phyloP scores from a whole-genome alignment of 352 stramenopile species.

The Globisporangium uncinulatum region DNA sequence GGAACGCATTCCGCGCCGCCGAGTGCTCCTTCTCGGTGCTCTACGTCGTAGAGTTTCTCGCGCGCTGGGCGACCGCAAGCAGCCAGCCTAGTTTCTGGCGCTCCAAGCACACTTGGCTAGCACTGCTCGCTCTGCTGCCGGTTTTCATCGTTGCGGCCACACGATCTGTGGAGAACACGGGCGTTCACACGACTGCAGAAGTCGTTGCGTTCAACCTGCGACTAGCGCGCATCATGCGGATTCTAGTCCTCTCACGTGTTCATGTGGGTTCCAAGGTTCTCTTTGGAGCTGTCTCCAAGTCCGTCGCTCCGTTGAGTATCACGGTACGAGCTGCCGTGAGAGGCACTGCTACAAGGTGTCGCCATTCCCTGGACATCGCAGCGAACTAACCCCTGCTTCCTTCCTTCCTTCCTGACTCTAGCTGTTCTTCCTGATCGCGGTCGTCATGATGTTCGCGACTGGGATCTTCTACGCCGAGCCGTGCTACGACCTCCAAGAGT shows the following conservation, averaged over 20 bases:
- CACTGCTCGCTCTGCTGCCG: constrained; percentile 25
- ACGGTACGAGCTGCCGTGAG: constrained; percentile 19
- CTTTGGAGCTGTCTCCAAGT: constrained; percentile 23
- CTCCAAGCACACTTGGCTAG: constrained; percentile 23
- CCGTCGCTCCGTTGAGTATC: constrained; percentile 38
- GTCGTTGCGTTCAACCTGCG: constrained; percentile 17
- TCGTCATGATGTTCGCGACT: constrained; percentile 53
- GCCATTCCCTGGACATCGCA: too few relatives aligned
- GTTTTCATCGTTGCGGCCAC: constrained; percentile 23
- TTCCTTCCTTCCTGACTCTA: background rate
- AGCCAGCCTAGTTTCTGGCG: constrained; percentile 29
- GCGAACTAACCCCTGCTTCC: background rate
- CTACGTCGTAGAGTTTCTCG: constrained; percentile 39
- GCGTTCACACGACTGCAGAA: background rate
- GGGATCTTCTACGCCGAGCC: constrained; percentile 50
- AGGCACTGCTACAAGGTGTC: background rate
- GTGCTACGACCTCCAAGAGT: constrained; percentile 43
- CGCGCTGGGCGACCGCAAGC: constrained; percentile 19
- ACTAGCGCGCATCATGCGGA: constrained; percentile 28
- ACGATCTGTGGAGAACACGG: background rate
- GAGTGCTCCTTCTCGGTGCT: constrained; percentile 33
- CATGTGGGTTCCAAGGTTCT: constrained; percentile 45
- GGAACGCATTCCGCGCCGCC: constrained; percentile 17
- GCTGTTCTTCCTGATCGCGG: constrained; percentile 46
- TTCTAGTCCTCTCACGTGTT: constrained; percentile 26